A percentile compares a stretch with the other conserved stretches of the same genome.
Conservation (phyloP, 441 rosid genomes). For the Sinapis alba region DNA sequence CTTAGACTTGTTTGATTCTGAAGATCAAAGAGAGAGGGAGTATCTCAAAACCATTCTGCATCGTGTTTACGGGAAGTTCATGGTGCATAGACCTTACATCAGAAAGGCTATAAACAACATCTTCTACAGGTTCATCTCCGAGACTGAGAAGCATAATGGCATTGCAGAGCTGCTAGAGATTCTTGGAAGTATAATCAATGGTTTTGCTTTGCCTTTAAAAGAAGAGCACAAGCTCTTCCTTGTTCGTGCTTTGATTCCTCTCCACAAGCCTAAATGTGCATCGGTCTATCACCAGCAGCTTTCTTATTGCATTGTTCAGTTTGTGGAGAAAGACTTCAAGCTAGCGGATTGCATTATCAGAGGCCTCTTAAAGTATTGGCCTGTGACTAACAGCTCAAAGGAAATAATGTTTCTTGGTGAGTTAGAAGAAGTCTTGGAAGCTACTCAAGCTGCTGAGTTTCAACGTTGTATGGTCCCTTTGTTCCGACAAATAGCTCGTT, state of each 20-base stretch:
- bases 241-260: conserved; percentile 79
- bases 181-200: conserved; percentile 77
- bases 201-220: conserved; percentile 87
- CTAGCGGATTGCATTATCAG: conserved; percentile 80
- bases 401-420: conserved; percentile 88
- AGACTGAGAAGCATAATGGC: conserved; percentile 72
- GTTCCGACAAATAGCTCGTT: conserved; percentile 64
- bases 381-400: conserved; percentile 74
- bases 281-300: conserved; percentile 83
- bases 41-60: conserved; percentile 80
- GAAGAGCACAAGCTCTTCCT: conserved; percentile 93
- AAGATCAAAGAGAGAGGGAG: conserved; percentile 91
- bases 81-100: conserved; percentile 83
- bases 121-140: conserved; percentile 72
- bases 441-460: conserved; percentile 82
- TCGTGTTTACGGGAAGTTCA: conserved; percentile 78
- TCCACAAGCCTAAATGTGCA: conserved; percentile 84
- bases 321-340: conserved; percentile 87
- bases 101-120: conserved; percentile 80
- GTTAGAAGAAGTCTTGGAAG: conserved; percentile 89
- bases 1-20: conserved; percentile 84
- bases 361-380: conserved; percentile 87
- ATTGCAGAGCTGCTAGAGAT: conserved; percentile 75
- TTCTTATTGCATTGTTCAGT: conserved; percentile 83
- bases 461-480: conserved; percentile 85